Evolutionary conservation across 2,329 filamentous ascomycete genomes (phyloP), one percentile per base, ranked within the genome.

Genomic region (Colletotrichum sp.): DNA sequence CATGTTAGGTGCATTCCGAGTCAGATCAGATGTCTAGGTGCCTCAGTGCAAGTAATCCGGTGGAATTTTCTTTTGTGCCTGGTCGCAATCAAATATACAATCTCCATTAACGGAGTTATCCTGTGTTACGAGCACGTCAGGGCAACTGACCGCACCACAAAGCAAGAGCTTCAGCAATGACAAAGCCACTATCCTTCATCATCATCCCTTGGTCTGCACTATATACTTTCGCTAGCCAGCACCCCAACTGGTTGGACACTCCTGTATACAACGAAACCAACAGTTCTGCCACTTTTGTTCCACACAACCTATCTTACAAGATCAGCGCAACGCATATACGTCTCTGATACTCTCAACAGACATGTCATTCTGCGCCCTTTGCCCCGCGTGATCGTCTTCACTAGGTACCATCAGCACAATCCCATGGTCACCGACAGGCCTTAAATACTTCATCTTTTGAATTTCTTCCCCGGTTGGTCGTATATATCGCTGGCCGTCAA

Each of bases 241-340:
- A 43, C 5, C 36, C 36, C 16, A 43, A 43, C 8, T 43, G 16
- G 16, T 10, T 43, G 36, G 5, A 48, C 2, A 6, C 39, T 0
- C 39, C 0, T 10, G 18, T 18, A 9, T 48, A n/a, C 18, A 48
- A n/a, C 18, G 9, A 48, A 12, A 9, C 39, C 8, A 43, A n/a
- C 5, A 10, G 18, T 0, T 1, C 39, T 10, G 16, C 39, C 39
- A 48, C 18, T 48, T n/a, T n/a, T 48, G 39, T 48, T 43, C 39
- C 9, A n/a, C 5, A 12, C 9, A n/a, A n/a, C 3, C 8, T 1
- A n/a, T n/a, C 18, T n/a, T 6, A n/a, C 3, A 12, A 48, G 5
- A 48, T n/a, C 18, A 43, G 3, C 39, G 39, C 3, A 48, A 48
- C 9, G 3, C 18, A 43, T n/a, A 3, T 43, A 3, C 39, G 39